Conservation (phyloP, 2,329 filamentous ascomycete genomes). For the Seiridium cupressi region DNA sequence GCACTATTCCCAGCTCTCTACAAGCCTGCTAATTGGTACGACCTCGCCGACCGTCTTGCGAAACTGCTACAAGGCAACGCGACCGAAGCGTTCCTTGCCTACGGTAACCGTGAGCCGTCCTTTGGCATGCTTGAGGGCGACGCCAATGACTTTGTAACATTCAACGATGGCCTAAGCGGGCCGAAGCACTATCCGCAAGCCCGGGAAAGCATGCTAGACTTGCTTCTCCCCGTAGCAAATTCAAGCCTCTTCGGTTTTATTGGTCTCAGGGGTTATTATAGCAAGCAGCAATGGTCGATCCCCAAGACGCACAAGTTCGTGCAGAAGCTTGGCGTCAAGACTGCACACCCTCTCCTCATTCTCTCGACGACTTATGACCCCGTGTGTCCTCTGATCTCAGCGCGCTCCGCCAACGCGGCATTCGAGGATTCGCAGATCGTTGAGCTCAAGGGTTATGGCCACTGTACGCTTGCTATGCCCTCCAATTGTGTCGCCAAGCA, state of each 20-base stretch:
- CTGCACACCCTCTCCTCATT: constrained; percentile 50
- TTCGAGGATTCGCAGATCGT: constrained; percentile 37
- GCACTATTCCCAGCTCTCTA: constrained; percentile 39
- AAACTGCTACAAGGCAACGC: constrained; percentile 37
- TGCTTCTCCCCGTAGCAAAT: constrained; percentile 31
- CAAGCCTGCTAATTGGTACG: constrained; percentile 33
- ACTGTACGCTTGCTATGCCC: constrained; percentile 35
- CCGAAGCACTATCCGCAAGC: constrained; percentile 31
- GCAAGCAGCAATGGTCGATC: constrained; percentile 28
- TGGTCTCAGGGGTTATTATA: constrained; percentile 23
- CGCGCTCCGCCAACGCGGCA: constrained; percentile 29
- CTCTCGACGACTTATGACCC: constrained; percentile 57
- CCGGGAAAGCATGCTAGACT: constrained; percentile 29
- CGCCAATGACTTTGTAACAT: constrained; percentile 22
- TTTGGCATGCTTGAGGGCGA: constrained; percentile 21
- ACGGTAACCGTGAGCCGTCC: constrained; percentile 18
- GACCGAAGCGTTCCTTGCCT: constrained; percentile 34
- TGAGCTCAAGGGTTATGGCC: constrained; percentile 40
- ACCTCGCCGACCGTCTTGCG: constrained; percentile 31
- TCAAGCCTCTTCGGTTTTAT: constrained; percentile 25
- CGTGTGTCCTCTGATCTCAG: constrained; percentile 48
- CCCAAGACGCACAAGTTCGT: constrained; percentile 26
- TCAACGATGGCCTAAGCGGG: constrained; percentile 30
- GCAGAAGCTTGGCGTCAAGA: constrained; percentile 30
- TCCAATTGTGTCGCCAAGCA: constrained; percentile 34